Evolutionary conservation across 2,329 filamentous ascomycete genomes (phyloP), one percentile per base, ranked within the genome.

Genomic region (Exophiala alcalophila): DNA sequence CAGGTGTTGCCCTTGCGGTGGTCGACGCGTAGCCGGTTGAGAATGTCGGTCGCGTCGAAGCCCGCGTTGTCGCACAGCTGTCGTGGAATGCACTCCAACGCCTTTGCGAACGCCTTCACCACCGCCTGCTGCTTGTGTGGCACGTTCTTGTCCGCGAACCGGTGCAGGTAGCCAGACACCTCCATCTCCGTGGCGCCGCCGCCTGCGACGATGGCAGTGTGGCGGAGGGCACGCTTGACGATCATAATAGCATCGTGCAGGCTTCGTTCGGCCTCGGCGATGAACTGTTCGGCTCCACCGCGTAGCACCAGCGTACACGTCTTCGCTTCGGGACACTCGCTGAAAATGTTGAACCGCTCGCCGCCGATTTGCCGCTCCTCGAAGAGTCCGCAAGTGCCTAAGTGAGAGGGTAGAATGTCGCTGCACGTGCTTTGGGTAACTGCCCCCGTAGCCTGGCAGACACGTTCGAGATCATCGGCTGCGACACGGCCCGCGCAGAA

Each of bases 231-330:
- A 50, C 94, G 89, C 80, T 97, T 97, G 63, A 98, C 92, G 61
- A 98, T 95, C 92, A 98, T 98, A 69, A 98, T 97, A 58, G 92
- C 92, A 61, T 98, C 92, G 74, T 98, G 92, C 55, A 98, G 78
- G 63, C 88, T 95, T 53, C 92, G 86, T 74, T 98, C 92, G 2
- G 96, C 92, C 68, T 98, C 92, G 45, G 92, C 92, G 59, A 98
- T 98, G 71, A 98, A 98, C 67, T 98, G 92, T 73, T 98, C 92
- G 24, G 92, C 92, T 54, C 92, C 92, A 61, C 92, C 92, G 62
- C 92, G 86, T 52, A 98, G 83, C 27, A 98, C 82, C 14, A 98
- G 75, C 7, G 92, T 98, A 76, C 92, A 98, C 1, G 92, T 97
- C 78, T 94, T 95, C 54, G 92, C 91, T 61, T 83, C 83, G 20